These are phyloP conservation scores for Limtongia smithiae DNA, from an alignment of 805 yeast genomes.

Conservation along the genomic window DNA sequence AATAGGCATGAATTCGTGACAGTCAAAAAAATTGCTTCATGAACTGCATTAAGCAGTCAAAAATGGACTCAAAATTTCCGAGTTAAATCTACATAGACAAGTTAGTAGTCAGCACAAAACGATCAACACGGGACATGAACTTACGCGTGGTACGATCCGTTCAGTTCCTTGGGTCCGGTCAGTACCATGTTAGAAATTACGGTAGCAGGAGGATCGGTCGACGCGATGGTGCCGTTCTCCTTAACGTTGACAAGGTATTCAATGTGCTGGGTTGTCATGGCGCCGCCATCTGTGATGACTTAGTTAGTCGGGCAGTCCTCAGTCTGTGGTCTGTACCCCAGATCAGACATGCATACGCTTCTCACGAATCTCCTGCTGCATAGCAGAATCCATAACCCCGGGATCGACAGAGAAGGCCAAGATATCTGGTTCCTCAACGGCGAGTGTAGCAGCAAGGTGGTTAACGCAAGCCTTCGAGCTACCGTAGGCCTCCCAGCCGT, in stretches of 20 bases:
- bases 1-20: too few relatives aligned
- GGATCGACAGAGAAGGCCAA: conserved; percentile 77
- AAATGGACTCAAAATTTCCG: conserved; percentile 17
- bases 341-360: conserved; percentile 34
- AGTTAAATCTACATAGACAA: conserved; percentile 11
- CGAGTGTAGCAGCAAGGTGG: conserved; percentile 64
- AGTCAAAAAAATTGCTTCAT: too few relatives aligned
- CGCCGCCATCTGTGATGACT: conserved; percentile 11
- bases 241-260: conserved; percentile 35
- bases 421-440: conserved; percentile 61
- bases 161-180: conserved; percentile 52
- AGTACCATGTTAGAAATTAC: conserved; percentile 65
- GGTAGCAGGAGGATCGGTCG: conserved; percentile 68
- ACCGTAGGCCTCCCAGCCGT: conserved; percentile 91
- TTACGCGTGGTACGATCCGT: conserved; percentile 68
- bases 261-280: conserved; percentile 18
- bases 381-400: conserved; percentile 87
- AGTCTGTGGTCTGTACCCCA: background rate
- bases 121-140: conserved; percentile 1
- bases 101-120: background rate
- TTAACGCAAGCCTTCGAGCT: conserved; percentile 88
- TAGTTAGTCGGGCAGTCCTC: background rate
- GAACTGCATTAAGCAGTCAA: conserved; percentile 7
- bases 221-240: conserved; percentile 52
- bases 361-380: conserved; percentile 81